A percentile compares a stretch with the other conserved stretches of the same genome.
Conservation (phyloP, 2,329 filamentous ascomycete genomes). For the Epichloe amarillans region DNA sequence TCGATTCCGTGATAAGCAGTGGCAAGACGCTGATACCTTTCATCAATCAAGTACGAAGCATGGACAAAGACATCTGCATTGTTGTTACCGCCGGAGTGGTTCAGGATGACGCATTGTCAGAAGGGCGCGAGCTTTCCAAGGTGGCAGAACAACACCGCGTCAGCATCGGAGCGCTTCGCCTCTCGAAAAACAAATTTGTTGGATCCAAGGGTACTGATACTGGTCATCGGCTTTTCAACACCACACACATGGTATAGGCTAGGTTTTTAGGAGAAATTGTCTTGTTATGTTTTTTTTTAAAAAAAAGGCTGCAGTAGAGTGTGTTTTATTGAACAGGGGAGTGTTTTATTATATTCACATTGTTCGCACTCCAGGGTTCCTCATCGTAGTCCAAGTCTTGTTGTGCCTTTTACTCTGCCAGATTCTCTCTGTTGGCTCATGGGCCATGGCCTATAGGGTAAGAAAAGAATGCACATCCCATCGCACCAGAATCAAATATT, state of each 20-base stretch:
- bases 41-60: conserved; percentile 28
- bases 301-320: too few relatives aligned
- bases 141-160: conserved; percentile 14
- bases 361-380: too few relatives aligned
- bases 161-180: conserved; percentile 35
- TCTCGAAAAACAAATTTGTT: conserved; percentile 43
- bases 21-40: conserved; percentile 37
- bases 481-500: too few relatives aligned
- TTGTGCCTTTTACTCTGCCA: too few relatives aligned
- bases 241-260: conserved; percentile 26
- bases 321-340: too few relatives aligned
- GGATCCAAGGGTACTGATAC: conserved; percentile 42
- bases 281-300: too few relatives aligned
- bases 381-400: too few relatives aligned
- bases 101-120: conserved; percentile 22
- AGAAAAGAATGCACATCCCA: too few relatives aligned
- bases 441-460: too few relatives aligned
- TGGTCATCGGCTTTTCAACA: conserved; percentile 47
- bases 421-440: too few relatives aligned
- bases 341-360: too few relatives aligned
- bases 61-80: conserved; percentile 29
- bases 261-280: too few relatives aligned
- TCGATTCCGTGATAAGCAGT: conserved; percentile 49
- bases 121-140: conserved; percentile 6
- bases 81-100: conserved; percentile 43